These are phyloP conservation scores for Piper betle DNA, from an alignment of 164 flowering plant species.

Conservation along the genomic window DNA sequence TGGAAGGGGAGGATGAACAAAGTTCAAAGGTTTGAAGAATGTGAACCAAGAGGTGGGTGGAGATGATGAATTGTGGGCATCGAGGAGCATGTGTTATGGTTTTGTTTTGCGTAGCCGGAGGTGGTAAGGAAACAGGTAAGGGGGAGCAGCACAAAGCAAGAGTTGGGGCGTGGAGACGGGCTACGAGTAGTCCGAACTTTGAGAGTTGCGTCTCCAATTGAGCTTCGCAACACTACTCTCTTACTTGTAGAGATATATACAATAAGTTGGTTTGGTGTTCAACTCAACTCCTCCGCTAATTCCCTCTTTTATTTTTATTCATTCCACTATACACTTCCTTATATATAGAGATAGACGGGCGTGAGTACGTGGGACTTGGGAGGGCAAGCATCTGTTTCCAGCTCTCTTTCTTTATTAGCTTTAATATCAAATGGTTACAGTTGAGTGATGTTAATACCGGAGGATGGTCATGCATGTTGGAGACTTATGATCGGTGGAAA, in stretches of 20 bases:
- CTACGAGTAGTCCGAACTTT: neutral
- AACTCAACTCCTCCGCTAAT: neutral
- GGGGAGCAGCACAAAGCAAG: neutral
- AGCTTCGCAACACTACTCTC: conserved; percentile 1
- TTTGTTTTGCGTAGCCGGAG: conserved; percentile 1
- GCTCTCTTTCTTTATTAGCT: neutral
- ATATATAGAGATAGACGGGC: too few species aligned
- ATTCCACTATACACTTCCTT: too few species aligned
- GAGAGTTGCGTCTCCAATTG: neutral
- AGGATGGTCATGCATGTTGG: neutral
- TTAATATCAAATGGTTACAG: too few species aligned
- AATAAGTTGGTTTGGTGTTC: too few species aligned
- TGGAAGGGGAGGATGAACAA: neutral
- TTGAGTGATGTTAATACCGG: neutral
- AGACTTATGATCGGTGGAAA: neutral
- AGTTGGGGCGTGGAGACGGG: too few species aligned
- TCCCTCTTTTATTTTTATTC: neutral
- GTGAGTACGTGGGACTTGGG: neutral
- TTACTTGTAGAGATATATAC: too few species aligned
- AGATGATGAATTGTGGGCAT: conserved; percentile 7
- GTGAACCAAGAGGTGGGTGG: conserved; percentile 1
- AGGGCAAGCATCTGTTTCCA: neutral
- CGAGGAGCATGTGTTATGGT: conserved; percentile 30
- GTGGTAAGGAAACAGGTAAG: neutral
- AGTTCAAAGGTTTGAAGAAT: conserved; percentile 2